phyloP scores from a whole-genome alignment of 306 rosid genomes.

The Echinosophora koreensis region DNA sequence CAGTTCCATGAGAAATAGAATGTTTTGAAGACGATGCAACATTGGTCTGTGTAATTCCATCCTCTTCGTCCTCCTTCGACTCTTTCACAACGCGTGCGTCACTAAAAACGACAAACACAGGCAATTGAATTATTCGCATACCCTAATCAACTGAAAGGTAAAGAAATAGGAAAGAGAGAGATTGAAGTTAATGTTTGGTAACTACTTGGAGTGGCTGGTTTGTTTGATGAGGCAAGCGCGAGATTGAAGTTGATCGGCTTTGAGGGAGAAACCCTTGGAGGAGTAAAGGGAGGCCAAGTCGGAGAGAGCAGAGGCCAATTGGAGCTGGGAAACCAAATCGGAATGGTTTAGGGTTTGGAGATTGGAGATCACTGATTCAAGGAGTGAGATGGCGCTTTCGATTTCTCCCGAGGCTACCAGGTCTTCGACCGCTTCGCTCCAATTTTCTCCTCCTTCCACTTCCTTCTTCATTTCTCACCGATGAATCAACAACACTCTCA shows the following conservation, averaged over 20 bases:
- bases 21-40: slow-evolving; percentile 36
- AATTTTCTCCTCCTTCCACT: slow-evolving; percentile 42
- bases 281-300: slow-evolving; percentile 72
- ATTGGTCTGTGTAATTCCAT: neutral
- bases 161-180: neutral
- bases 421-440: slow-evolving; percentile 84
- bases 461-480: neutral
- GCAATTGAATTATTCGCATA: neutral
- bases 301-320: slow-evolving; percentile 67
- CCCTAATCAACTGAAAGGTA: neutral
- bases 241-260: slow-evolving; percentile 61
- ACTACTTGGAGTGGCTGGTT: slow-evolving; percentile 4
- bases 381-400: slow-evolving; percentile 69
- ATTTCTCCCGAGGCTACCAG: slow-evolving; percentile 62
- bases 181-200: neutral
- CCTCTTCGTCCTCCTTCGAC: slow-evolving; percentile 52
- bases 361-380: slow-evolving; percentile 59
- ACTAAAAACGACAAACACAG: slow-evolving; percentile 34
- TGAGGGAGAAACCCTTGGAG: slow-evolving; percentile 70
- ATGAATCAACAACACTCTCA: too few species aligned
- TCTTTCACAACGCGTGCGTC: slow-evolving; percentile 33
- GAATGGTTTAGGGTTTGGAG: slow-evolving; percentile 50
- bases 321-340: slow-evolving; percentile 44
- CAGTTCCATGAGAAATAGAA: slow-evolving; percentile 27
- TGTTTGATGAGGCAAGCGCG: slow-evolving; percentile 62